phyloP scores from a whole-genome alignment of 345 rosid species.

The Eucalyptus rudis region DNA sequence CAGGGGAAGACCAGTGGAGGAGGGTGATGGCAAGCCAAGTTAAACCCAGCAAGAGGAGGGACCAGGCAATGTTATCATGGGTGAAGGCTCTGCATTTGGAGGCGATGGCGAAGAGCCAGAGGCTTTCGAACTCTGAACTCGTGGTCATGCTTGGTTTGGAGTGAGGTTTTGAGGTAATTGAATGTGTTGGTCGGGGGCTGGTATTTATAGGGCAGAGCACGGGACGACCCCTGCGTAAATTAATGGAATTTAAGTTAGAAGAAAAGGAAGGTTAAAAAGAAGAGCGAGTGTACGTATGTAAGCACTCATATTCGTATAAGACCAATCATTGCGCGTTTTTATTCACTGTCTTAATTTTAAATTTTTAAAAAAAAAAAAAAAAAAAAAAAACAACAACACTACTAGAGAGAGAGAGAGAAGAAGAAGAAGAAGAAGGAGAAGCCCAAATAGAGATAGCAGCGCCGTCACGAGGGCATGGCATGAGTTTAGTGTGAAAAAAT shows the following conservation, averaged over 20 bases:
- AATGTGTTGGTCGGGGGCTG: background rate
- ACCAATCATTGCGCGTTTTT: background rate
- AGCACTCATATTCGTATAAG: background rate
- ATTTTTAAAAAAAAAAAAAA: too few relatives aligned
- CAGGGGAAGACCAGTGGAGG: conserved; percentile 24
- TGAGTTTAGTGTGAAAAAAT: background rate
- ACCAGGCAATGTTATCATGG: background rate
- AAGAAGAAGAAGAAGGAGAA: background rate
- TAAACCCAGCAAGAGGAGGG: background rate
- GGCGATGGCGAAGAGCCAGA: conserved; percentile 6
- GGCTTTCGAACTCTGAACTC: background rate
- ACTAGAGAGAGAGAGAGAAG: too few relatives aligned
- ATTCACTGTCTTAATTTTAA: background rate
- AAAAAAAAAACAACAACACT: background rate
- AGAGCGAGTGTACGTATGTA: background rate
- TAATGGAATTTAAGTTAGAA: background rate
- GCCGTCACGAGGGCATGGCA: background rate
- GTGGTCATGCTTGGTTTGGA: background rate
- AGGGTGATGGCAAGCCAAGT: conserved; percentile 13
- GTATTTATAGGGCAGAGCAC: background rate
- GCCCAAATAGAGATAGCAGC: background rate
- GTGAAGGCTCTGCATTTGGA: conserved; percentile 16
- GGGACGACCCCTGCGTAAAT: background rate
- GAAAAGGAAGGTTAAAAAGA: background rate
- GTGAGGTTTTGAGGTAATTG: background rate